Evolutionary conservation across 306 rosid genomes (phyloP), one percentile per base, ranked within the genome.

Genomic region (Sphenostylis stenocarpa): DNA sequence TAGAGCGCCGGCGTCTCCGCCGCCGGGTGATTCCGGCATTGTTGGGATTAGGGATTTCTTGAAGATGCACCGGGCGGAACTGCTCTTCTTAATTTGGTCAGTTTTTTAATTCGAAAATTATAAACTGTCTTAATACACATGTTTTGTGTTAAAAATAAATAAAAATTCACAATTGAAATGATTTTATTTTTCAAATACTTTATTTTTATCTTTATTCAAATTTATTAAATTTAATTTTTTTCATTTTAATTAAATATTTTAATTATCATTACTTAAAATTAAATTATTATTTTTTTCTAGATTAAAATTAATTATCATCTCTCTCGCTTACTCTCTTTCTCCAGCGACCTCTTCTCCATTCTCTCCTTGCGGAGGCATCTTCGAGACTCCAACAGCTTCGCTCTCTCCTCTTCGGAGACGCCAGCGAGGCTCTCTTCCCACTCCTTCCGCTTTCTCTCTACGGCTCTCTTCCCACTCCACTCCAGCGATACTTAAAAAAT

Each of bases 401-500:
- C 29, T 43, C 89, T 84, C 83, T 94, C 98, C 57, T 89, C 97
- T 57, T 92, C 95, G 0, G 84, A 6, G 1, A 88, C 62, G 7
- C 77, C 47, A 0, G 90, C 88, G 31, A 94, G 82, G 4, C 49
- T 88, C 64, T 92, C 92, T 55, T 90, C 91, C 98, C 98, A 94
- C 57, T 91, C 97, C 85, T 79, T 92, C 20, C 96, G 83, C 84
- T 92, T 94, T 29, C 93, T 78, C 82, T 94, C 97, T 0, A 10
- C 82, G 2, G 84, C 89, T 48, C n/a, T n/a, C n/a, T n/a, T n/a
- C n/a, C n/a, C n/a, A n/a, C n/a, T n/a, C n/a, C n/a, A n/a, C n/a
- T n/a, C n/a, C n/a, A n/a, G n/a, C n/a, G n/a, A n/a, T n/a, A n/a
- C n/a, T n/a, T n/a, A n/a, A n/a, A n/a, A n/a, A n/a, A n/a, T n/a